Evolutionary conservation across 2,329 filamentous ascomycete genomes (phyloP), one percentile per base, ranked within the genome.

Genomic region (Cercospora sp.): DNA sequence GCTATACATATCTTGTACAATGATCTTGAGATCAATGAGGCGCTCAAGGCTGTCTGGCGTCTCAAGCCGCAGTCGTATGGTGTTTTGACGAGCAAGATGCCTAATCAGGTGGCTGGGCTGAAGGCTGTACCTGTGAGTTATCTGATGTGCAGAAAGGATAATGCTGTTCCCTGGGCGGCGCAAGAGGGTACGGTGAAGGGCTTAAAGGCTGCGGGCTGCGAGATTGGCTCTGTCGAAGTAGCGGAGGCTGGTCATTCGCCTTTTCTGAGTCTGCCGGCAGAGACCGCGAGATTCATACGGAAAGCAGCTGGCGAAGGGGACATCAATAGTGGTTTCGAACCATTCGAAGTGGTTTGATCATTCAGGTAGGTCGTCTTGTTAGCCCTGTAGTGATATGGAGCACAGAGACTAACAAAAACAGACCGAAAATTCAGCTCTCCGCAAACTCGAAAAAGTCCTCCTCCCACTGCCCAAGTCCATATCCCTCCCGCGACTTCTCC

Each of bases 221-320:
- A 64, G 1, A 63, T 68, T 2, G 31, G 66, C 12, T n/a, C 68
- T 23, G 45, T 61, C 20, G 55, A 64, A 20, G 64, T 68, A 3
- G 60, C 63, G 23, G 20, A 58, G 60, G 68, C 63, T 57, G 57
- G 66, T 7, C 68, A 70, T 58, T 68, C 66, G 33, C 66, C 68
- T 5, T 70, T 70, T 31, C 51, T 70, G 61, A 68, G 57, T 40
- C 55, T 65, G 16, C 58, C 68, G 6, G 30, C 33, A 1, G 64
- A 67, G 61, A 66, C 58, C 5, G 64, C 68, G 48, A 68, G 42
- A 60, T 70, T 68, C 53, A 31, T 68, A 20, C 40, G 64, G 16
- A 48, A 28, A 9, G 64, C 45, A 48, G 66, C 68, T 2, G 66
- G 66, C 7, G 63, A 66, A 26, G 28, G 40, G 31, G 55, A 16